Evolutionary conservation across 305 asterid genomes (phyloP).

Genomic region (Fraxinus nigra): DNA sequence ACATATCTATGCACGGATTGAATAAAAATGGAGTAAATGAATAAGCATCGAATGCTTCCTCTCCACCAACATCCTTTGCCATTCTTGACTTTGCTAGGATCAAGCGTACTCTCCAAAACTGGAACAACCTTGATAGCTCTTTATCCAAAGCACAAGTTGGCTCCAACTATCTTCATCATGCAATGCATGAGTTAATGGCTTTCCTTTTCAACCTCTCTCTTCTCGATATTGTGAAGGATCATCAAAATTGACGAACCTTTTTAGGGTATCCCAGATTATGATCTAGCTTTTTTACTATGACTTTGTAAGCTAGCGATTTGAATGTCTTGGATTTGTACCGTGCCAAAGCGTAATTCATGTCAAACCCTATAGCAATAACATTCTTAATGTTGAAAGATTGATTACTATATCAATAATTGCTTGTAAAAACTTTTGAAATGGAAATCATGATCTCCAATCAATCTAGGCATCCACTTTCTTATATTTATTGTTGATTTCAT

Average conservation of each 20-base stretch:
- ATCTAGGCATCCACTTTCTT: neutral
- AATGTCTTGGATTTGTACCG: neutral
- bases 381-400: neutral
- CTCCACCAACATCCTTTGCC: neutral
- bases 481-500: neutral
- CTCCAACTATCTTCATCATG: neutral
- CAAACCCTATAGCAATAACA: neutral
- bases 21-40: neutral
- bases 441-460: neutral
- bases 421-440: neutral
- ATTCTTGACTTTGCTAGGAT: neutral
- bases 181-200: constrained; percentile 1
- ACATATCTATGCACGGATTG: neutral
- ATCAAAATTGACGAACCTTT: neutral
- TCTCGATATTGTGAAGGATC: neutral
- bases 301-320: neutral
- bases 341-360: neutral
- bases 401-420: neutral
- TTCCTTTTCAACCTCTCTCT: constrained; percentile 19
- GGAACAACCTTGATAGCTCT: neutral
- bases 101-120: neutral
- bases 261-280: neutral
- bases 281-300: neutral
- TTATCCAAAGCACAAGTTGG: neutral
- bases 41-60: neutral